Evolutionary conservation across 2,329 filamentous ascomycete species (phyloP).

Genomic region (Aspergillus versicolor): DNA sequence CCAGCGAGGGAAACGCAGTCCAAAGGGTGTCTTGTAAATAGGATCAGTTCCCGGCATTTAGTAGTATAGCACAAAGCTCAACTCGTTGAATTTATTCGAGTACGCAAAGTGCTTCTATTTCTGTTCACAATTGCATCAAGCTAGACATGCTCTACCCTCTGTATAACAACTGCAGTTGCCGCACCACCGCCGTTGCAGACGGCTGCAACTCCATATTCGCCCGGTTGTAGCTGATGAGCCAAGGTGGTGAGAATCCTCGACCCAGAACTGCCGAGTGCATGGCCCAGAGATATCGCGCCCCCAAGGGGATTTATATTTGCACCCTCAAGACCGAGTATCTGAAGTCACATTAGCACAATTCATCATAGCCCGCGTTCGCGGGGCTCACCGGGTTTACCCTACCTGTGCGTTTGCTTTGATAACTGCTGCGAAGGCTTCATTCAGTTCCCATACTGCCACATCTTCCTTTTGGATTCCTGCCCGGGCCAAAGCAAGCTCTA

Average conservation of each 20-base stretch:
- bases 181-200: conserved; percentile 97
- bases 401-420: conserved; percentile 92
- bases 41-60: no score
- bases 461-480: conserved; percentile 89
- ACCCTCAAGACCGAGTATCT: conserved; percentile 76
- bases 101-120: no score
- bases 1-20: no score
- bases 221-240: conserved; percentile 84
- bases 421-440: conserved; percentile 94
- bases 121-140: no score
- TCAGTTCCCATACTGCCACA: conserved; percentile 95
- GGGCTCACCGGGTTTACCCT: conserved; percentile 14
- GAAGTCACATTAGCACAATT: background rate
- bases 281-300: conserved; percentile 87
- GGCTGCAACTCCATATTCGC: conserved; percentile 90
- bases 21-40: no score
- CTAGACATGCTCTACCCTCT: conserved; percentile 60
- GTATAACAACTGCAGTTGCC: conserved; percentile 86
- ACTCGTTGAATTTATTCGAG: no score
- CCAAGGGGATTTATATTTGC: conserved; percentile 84
- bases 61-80: no score
- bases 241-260: conserved; percentile 86
- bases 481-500: conserved; percentile 81
- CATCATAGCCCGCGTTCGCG: no score
- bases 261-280: conserved; percentile 92